Conservation (phyloP, 2,329 filamentous ascomycete species). For the Tolypocladium nubicola region DNA sequence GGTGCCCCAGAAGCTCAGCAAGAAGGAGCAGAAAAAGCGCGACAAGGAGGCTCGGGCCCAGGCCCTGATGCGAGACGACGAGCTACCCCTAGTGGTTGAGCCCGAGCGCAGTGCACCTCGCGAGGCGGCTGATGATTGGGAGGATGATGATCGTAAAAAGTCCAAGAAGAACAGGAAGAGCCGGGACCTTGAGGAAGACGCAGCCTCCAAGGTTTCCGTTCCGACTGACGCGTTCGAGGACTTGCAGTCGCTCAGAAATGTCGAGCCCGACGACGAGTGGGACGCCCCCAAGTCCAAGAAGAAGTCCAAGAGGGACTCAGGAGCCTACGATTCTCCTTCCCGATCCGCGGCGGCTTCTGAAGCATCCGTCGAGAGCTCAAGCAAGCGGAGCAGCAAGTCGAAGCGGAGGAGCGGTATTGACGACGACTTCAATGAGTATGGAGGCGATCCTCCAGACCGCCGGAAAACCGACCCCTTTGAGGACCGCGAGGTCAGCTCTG, state of each 20-base stretch:
- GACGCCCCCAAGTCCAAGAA: slow-evolving; percentile 21
- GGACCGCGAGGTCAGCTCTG: slow-evolving; percentile 37
- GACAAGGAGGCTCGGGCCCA: slow-evolving; percentile 24
- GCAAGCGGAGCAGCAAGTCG: slow-evolving; percentile 28
- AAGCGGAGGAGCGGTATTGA: slow-evolving; percentile 25
- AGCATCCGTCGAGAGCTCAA: slow-evolving; percentile 21
- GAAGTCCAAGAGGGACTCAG: slow-evolving; percentile 23
- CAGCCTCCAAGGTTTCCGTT: slow-evolving; percentile 14
- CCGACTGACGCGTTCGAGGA: slow-evolving; percentile 19
- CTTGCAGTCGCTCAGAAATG: slow-evolving; percentile 5
- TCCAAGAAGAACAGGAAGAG: slow-evolving; percentile 17
- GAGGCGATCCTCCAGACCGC: slow-evolving; percentile 27
- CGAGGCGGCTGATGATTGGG: slow-evolving; percentile 12
- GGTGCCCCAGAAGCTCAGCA: slow-evolving; percentile 15
- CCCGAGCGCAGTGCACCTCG: slow-evolving; percentile 7
- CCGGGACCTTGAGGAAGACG: slow-evolving; percentile 16
- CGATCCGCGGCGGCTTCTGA: slow-evolving; percentile 25
- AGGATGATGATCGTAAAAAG: slow-evolving; percentile 15
- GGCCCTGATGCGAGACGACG: slow-evolving; percentile 16
- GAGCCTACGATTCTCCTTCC: slow-evolving; percentile 19
- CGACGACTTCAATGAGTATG: slow-evolving; percentile 21
- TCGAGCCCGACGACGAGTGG: slow-evolving; percentile 22
- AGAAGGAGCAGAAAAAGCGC: slow-evolving; percentile 28
- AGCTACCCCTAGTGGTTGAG: slow-evolving; percentile 7
- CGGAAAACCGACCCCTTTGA: slow-evolving; percentile 26